phyloP scores from a whole-genome alignment of 192 early-diverging fungal genomes.

The Chytriomyces sp. region DNA sequence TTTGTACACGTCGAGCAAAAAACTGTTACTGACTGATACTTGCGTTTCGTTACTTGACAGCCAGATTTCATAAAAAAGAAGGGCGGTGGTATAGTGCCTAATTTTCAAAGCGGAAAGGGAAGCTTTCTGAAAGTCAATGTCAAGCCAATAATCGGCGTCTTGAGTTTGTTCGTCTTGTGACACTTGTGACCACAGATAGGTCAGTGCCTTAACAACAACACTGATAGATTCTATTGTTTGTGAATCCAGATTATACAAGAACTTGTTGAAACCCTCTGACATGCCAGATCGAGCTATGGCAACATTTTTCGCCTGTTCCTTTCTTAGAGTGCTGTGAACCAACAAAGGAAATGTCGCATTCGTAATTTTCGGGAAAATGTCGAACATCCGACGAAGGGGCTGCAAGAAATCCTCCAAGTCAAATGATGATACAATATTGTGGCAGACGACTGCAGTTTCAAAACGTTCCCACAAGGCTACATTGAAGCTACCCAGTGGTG shows the following conservation, averaged over 20 bases:
- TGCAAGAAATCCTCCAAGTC: background rate
- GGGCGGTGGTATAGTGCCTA: conserved; percentile 24
- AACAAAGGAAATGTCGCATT: conserved; percentile 10
- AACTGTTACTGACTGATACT: background rate
- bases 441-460: background rate
- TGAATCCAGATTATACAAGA: background rate
- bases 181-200: conserved; percentile 27
- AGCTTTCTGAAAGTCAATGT: conserved; percentile 33
- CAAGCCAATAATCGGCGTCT: conserved; percentile 42
- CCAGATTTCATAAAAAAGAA: conserved; percentile 44
- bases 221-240: background rate
- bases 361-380: conserved; percentile 9
- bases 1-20: conserved; percentile 34
- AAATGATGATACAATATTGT: conserved; percentile 21
- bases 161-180: conserved; percentile 4
- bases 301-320: background rate
- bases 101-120: conserved; percentile 29
- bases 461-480: background rate
- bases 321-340: conserved; percentile 9
- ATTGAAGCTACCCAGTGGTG: no score
- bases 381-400: background rate
- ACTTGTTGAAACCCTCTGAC: background rate
- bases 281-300: background rate
- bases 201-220: background rate
- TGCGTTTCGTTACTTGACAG: background rate